Evolutionary conservation across 2,329 filamentous ascomycete genomes (phyloP).

Genomic region (Aurifilum marmelostoma): DNA sequence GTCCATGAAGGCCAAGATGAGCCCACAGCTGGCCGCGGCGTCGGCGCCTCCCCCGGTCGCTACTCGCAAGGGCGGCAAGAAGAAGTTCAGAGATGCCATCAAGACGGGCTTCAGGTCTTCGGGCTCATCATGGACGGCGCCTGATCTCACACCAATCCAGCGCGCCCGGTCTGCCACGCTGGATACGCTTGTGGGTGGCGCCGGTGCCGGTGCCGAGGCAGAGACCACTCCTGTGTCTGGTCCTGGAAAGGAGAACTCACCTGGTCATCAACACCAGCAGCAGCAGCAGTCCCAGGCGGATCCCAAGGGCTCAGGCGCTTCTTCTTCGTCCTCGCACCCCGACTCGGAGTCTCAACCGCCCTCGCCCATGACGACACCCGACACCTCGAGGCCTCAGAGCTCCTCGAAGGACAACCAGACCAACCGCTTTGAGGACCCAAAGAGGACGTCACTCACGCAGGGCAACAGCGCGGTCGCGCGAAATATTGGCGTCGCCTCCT

Average conservation of each 20-base stretch:
- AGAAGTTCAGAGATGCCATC: slow-evolving; percentile 29
- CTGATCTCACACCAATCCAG: not conserved
- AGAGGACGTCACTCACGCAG: slow-evolving; percentile 12
- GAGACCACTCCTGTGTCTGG: slow-evolving; percentile 9
- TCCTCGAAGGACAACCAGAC: slow-evolving; percentile 39
- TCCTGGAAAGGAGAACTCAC: not conserved
- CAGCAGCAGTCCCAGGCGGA: slow-evolving; percentile 30
- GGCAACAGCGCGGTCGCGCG: slow-evolving; percentile 13
- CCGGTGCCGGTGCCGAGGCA: slow-evolving; percentile 7
- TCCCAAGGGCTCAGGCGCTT: slow-evolving; percentile 41
- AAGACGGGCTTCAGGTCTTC: slow-evolving; percentile 27
- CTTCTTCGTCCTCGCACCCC: slow-evolving; percentile 45
- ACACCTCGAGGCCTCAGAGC: slow-evolving; percentile 49
- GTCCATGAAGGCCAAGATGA: slow-evolving; percentile 38
- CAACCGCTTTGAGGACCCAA: slow-evolving; percentile 31
- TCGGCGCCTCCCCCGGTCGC: slow-evolving; percentile 21
- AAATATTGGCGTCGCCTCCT: not conserved
- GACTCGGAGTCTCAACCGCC: slow-evolving; percentile 45
- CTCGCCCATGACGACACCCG: slow-evolving; percentile 45
- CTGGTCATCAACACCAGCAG: not conserved
- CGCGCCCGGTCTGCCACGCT: slow-evolving; percentile 19
- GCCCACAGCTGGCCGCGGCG: slow-evolving; percentile 25
- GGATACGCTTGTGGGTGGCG: slow-evolving; percentile 20
- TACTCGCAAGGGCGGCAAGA: slow-evolving; percentile 16
- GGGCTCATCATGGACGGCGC: slow-evolving; percentile 9